Percentiles rank a stretch among this genome's conserved stretches.
These are phyloP conservation scores for Boletus rubescentipes DNA, from an alignment of 768 basidiomycete species.

Conservation along the genomic window DNA sequence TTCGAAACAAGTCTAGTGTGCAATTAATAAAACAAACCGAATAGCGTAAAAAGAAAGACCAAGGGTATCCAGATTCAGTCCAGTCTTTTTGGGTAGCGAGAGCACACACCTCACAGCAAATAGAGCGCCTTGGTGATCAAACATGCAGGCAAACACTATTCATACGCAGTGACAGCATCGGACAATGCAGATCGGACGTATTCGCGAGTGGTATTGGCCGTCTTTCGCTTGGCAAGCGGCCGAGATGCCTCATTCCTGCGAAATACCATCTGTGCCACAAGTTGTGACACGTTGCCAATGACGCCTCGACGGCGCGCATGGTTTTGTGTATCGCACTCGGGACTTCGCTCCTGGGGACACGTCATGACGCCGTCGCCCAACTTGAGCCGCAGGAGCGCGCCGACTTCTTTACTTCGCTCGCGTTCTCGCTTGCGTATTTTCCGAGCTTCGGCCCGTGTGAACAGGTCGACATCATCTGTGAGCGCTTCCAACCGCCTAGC, in stretches of 20 bases:
- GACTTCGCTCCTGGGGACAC: slow-evolving; percentile 24
- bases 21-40: slow-evolving; percentile 6
- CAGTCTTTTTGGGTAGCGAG: slow-evolving; percentile 5
- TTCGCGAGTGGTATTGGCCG: slow-evolving; percentile 14
- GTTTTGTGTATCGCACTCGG: slow-evolving; percentile 23
- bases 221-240: slow-evolving; percentile 38
- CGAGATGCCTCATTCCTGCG: slow-evolving; percentile 40
- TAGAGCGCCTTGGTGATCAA: slow-evolving; percentile 2
- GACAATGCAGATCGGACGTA: slow-evolving; percentile 34
- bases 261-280: slow-evolving; percentile 49
- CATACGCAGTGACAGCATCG: slow-evolving; percentile 14
- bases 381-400: slow-evolving; percentile 56
- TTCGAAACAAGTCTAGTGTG: slow-evolving; percentile 15
- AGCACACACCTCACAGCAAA: slow-evolving; percentile 29
- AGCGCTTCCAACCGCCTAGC: slow-evolving; percentile 32
- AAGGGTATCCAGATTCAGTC: slow-evolving; percentile 21
- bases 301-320: slow-evolving; percentile 21
- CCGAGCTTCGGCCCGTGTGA: slow-evolving; percentile 42
- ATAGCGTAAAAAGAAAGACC: slow-evolving; percentile 13
- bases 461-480: slow-evolving; percentile 38
- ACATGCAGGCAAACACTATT: slow-evolving; percentile 12
- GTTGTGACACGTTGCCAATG: slow-evolving; percentile 37
- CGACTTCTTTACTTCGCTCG: slow-evolving; percentile 56
- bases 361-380: slow-evolving; percentile 32
- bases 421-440: slow-evolving; percentile 49